These are phyloP conservation scores for Avena sativa DNA, from an alignment of 176 grass and related monocot species.

Conservation along the genomic window DNA sequence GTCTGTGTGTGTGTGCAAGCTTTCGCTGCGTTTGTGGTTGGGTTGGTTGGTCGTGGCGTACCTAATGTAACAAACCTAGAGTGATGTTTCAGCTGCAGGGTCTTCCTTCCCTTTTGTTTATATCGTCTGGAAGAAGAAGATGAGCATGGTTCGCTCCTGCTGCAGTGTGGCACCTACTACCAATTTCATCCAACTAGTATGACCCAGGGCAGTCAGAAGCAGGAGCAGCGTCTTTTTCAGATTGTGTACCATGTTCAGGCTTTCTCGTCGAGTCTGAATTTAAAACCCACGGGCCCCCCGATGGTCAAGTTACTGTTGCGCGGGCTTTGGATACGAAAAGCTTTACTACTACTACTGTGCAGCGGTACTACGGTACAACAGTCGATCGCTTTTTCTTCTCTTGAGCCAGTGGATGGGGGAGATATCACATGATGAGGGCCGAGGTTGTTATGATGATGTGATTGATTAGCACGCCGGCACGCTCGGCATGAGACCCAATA, in stretches of 20 bases:
- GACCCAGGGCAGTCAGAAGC: not conserved
- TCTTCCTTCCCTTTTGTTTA: not conserved
- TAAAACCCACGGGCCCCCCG: not conserved
- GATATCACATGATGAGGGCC: not conserved
- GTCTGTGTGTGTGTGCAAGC: not conserved
- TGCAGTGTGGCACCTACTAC: constrained; percentile 25
- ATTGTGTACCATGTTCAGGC: not conserved
- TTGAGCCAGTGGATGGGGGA: too few relatives aligned
- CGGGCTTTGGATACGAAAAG: constrained; percentile 19
- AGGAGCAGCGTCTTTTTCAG: not conserved
- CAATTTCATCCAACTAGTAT: not conserved
- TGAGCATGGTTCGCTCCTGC: constrained; percentile 14
- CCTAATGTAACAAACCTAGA: constrained; percentile 71
- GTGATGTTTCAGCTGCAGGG: constrained; percentile 55
- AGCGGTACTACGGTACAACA: not conserved
- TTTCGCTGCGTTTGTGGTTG: constrained; percentile 30
- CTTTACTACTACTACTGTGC: not conserved
- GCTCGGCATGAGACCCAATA: not conserved
- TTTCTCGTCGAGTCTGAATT: not conserved
- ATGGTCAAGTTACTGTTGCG: not conserved
- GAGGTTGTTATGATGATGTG: not conserved
- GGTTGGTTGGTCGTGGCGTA: constrained; percentile 54
- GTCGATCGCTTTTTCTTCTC: not conserved
- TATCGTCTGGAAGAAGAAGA: not conserved
- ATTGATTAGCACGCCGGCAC: constrained; percentile 16